phyloP scores from a whole-genome alignment of 768 basidiomycete species.

The Suillus americanus region DNA sequence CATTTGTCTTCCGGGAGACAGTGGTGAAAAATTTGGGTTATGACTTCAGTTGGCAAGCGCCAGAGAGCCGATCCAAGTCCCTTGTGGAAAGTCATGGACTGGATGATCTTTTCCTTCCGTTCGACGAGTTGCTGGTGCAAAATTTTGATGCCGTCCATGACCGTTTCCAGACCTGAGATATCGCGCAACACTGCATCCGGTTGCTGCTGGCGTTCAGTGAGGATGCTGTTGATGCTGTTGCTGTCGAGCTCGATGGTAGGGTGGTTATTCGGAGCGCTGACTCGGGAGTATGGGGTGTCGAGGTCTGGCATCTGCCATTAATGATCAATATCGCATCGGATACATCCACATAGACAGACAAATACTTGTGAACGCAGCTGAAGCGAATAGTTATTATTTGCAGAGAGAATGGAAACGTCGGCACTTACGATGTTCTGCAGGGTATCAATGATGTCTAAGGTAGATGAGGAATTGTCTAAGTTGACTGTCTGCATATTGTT shows the following conservation, averaged over 20 bases:
- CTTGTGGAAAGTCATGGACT: constrained; percentile 21
- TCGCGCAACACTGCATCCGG: constrained; percentile 15
- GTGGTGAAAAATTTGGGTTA: constrained; percentile 45
- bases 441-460: neutral
- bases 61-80: constrained; percentile 32
- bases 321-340: neutral
- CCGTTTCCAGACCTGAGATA: constrained; percentile 12
- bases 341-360: neutral
- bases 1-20: constrained; percentile 29
- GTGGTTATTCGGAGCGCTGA: neutral
- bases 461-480: neutral
- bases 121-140: constrained; percentile 14
- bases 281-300: neutral
- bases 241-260: constrained; percentile 4
- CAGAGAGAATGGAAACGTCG: neutral
- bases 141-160: constrained; percentile 13
- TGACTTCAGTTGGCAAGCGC: constrained; percentile 44
- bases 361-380: neutral
- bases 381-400: too few relatives aligned
- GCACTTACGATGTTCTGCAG: neutral
- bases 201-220: constrained; percentile 15
- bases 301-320: neutral
- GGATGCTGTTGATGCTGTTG: constrained; percentile 14
- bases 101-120: constrained; percentile 2
- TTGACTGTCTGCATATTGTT: neutral